Conservation (phyloP, 2,329 filamentous ascomycete species). For the Geoglossum cookeanum region DNA sequence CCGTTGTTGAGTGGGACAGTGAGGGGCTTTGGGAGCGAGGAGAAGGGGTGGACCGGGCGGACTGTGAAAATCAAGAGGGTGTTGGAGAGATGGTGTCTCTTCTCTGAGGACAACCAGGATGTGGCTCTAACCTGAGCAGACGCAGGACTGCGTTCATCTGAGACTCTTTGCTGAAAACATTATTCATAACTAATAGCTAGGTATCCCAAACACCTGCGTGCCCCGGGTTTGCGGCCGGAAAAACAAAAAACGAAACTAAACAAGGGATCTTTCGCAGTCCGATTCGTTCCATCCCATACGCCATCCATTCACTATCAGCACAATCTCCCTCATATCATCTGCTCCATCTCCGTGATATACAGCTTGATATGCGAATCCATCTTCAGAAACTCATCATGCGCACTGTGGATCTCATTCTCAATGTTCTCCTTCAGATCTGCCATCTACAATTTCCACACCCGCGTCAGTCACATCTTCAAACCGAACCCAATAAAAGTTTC, state of each 20-base stretch:
- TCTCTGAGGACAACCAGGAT: constrained; percentile 18
- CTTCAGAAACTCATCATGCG: constrained; percentile 90
- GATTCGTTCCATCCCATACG: background rate
- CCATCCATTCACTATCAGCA: too few relatives aligned
- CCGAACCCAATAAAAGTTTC: background rate
- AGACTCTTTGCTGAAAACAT: background rate
- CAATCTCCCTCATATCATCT: constrained; percentile 35
- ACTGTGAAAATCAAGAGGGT: constrained; percentile 38
- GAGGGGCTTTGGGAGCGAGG: constrained; percentile 25
- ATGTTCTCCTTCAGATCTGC: constrained; percentile 94
- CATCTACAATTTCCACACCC: constrained; percentile 42
- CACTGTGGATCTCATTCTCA: constrained; percentile 76
- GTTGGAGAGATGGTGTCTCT: constrained; percentile 46
- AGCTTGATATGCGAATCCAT: constrained; percentile 93
- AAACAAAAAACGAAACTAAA: background rate
- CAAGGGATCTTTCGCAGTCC: background rate
- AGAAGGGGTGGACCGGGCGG: constrained; percentile 36
- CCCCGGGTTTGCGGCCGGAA: background rate
- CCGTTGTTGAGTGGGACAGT: constrained; percentile 42
- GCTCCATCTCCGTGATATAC: constrained; percentile 98
- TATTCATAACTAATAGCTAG: background rate
- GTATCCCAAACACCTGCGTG: background rate
- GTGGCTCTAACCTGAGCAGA: background rate
- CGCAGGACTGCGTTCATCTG: background rate
- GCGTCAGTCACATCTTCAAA: too few relatives aligned